Conservation (phyloP, 2,329 filamentous ascomycete genomes). For the Zalaria sp. region DNA sequence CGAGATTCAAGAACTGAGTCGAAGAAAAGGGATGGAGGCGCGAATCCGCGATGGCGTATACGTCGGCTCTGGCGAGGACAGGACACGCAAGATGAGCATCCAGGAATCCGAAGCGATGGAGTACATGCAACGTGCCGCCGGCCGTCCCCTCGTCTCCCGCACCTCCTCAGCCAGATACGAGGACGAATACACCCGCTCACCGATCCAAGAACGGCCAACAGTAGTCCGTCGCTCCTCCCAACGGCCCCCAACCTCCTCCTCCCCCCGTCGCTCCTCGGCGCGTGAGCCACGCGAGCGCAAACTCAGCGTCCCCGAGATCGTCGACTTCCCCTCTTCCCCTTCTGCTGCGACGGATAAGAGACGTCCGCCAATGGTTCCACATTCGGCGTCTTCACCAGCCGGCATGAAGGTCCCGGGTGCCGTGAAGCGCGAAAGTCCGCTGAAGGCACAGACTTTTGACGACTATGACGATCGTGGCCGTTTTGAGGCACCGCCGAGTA, state of each 20-base stretch:
- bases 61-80: not conserved
- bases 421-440: slow-evolving; percentile 8
- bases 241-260: slow-evolving; percentile 9
- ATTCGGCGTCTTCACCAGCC: slow-evolving; percentile 19
- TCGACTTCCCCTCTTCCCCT: not conserved
- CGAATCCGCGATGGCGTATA: slow-evolving; percentile 6
- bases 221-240: slow-evolving; percentile 13
- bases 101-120: slow-evolving; percentile 13
- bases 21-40: slow-evolving; percentile 8
- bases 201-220: slow-evolving; percentile 10
- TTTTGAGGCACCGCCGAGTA: slow-evolving; percentile 17
- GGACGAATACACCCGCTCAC: slow-evolving; percentile 11
- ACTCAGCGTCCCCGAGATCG: slow-evolving; percentile 2
- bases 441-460: slow-evolving; percentile 8
- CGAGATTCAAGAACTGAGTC: slow-evolving; percentile 6
- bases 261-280: slow-evolving; percentile 9
- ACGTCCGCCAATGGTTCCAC: slow-evolving; percentile 21
- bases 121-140: slow-evolving; percentile 14
- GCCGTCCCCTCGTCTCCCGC: slow-evolving; percentile 13
- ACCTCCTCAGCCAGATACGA: slow-evolving; percentile 13
- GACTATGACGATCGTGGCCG: slow-evolving; percentile 13
- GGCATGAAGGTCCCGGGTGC: slow-evolving; percentile 13
- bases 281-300: slow-evolving; percentile 7
- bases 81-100: slow-evolving; percentile 10
- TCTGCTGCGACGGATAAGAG: slow-evolving; percentile 1